Base-by-base conservation (phyloP, 2,329 filamentous ascomycete species). In the Phaeoacremonium minimum region DNA sequence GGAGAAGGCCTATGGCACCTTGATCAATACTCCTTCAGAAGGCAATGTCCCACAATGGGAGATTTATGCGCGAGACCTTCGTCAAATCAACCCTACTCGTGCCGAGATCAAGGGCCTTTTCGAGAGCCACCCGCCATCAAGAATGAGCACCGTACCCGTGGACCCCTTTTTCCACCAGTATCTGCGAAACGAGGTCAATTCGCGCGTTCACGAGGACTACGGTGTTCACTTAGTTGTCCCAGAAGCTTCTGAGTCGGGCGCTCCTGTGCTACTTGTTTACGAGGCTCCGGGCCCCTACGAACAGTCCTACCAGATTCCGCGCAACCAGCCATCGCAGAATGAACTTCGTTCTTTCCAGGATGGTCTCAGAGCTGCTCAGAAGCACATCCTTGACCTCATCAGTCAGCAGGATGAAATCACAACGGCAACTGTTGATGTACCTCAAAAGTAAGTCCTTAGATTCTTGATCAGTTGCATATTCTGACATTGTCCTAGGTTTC, bases 61-160 rank as follows among this genome's bases (percentile, higher is more conserved):
- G 57, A 76, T 97, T 37, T 95, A 90, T 62, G 87, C 87, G 6
- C 77, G 85, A 26, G 86, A 95, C 51, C 82, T 83, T 46, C 94
- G 93, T 70, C 94, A 89, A 55, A 76, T 77, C 18, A 79, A 87
- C 55, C 81, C 82, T 49, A 85, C 85, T 7, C 83, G 85, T 51
- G 77, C 77, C 6, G 85, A 89, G 50, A 82, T 93, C 52, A 82
- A 79, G 55, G 78, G 77, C 49, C 76, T 93, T 40, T 77, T 91
- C 48, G 77, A 77, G 42, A 77, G 78, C 33, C 84, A 89, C 53
- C 86, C 86, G 29, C 87, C 86, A 4, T 74, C 80, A 26, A 77
- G 85, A 44, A 76, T 93, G 57, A 69, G 73, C 15, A 74, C 78
- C 9, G 58, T 90, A 11, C 60, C 77, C 13, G 75, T 93, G 17